Evolutionary conservation across 2,329 filamentous ascomycete species (phyloP).

Genomic region (Neonectria punicea): DNA sequence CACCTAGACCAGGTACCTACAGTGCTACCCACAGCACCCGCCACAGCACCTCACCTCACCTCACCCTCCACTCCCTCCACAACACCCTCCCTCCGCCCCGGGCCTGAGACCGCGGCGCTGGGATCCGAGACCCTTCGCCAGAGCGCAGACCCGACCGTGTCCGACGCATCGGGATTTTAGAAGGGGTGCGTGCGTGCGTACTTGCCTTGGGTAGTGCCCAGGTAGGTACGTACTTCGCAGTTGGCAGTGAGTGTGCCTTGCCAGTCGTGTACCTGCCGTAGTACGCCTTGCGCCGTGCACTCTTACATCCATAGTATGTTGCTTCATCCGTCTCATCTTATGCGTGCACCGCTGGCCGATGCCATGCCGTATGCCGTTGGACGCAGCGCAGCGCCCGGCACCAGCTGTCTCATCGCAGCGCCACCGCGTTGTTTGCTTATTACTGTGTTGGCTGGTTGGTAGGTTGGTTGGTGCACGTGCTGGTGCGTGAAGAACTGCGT

Average conservation of each 20-base stretch:
- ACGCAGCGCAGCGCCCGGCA: slow-evolving; percentile 32
- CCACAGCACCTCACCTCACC: not conserved
- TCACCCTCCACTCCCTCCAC: not conserved
- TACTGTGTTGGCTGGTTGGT: no score
- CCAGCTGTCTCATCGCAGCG: slow-evolving; percentile 10
- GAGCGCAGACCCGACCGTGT: not conserved
- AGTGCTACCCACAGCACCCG: no score
- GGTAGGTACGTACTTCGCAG: not conserved
- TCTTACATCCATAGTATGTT: not conserved
- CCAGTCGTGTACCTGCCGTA: not conserved
- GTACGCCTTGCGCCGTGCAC: not conserved
- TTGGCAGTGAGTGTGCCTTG: not conserved
- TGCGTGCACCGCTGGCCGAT: not conserved
- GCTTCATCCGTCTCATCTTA: not conserved
- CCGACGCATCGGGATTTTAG: slow-evolving; percentile 7
- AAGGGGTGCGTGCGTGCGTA: not conserved
- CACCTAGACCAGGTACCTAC: no score
- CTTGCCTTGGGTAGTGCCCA: no score
- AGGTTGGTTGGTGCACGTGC: slow-evolving; percentile 10
- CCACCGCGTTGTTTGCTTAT: slow-evolving; percentile 11
- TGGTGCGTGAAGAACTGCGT: slow-evolving; percentile 19
- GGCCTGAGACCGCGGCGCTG: slow-evolving; percentile 11
- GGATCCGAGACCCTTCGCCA: slow-evolving; percentile 3
- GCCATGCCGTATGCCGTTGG: slow-evolving; percentile 23
- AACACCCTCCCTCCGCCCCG: not conserved